A percentile compares a stretch with the other conserved stretches of the same genome.
phyloP scores from a whole-genome alignment of 768 basidiomycete species.

The Kwoniella botswanensis region DNA sequence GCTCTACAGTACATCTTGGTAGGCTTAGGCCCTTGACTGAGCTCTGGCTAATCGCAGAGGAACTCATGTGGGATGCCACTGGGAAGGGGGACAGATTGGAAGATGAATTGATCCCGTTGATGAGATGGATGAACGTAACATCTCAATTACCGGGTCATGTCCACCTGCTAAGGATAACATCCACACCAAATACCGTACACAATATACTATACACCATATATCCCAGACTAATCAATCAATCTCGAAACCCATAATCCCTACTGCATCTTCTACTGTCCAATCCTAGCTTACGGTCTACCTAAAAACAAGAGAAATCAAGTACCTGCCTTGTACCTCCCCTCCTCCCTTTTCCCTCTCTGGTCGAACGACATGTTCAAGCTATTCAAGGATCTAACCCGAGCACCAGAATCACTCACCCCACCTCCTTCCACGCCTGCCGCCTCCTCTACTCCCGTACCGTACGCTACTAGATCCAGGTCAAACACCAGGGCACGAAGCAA shows the following conservation, averaged over 20 bases:
- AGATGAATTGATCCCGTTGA: constrained; percentile 1
- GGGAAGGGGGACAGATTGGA: too few relatives aligned
- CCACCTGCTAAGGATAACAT: neutral
- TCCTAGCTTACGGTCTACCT: neutral
- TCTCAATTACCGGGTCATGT: constrained; percentile 1
- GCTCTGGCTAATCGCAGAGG: too few relatives aligned
- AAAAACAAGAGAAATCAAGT: neutral
- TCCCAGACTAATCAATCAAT: neutral
- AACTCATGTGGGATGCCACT: too few relatives aligned
- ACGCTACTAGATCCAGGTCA: constrained; percentile 16
- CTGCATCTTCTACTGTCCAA: too few relatives aligned
- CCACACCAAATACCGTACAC: neutral
- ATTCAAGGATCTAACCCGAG: constrained; percentile 50
- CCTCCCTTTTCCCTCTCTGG: neutral
- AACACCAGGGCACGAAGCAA: constrained; percentile 17
- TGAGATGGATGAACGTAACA: neutral
- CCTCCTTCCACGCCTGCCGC: constrained; percentile 25
- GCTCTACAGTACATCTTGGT: too few relatives aligned
- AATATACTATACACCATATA: neutral
- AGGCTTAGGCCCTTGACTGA: too few relatives aligned
- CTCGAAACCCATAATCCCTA: too few relatives aligned
- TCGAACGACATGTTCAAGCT: constrained; percentile 53
- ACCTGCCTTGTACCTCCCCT: neutral
- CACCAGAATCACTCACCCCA: constrained; percentile 40
- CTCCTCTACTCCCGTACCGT: constrained; percentile 8